Percentiles rank a stretch among this genome's conserved stretches.
Evolutionary conservation across 345 rosid species (phyloP).

Genomic region (Bruguiera sexangula): DNA sequence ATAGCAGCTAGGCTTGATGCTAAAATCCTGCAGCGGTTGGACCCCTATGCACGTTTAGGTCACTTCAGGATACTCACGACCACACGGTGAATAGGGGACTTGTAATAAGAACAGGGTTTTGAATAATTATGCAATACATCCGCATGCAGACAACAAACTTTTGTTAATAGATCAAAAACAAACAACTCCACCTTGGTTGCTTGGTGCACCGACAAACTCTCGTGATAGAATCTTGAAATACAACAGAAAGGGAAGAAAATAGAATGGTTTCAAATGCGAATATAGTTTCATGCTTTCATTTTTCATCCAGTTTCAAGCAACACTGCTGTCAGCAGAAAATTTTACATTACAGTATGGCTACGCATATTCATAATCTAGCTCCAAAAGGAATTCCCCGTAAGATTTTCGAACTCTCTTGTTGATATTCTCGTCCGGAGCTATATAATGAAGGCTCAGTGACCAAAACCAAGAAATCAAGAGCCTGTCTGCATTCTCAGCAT

Average conservation of each 20-base stretch:
- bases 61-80: not conserved
- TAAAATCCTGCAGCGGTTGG: too few relatives aligned
- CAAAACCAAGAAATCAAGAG: not conserved
- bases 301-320: not conserved
- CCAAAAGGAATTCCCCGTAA: not conserved
- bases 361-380: not conserved
- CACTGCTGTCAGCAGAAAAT: not conserved
- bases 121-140: not conserved
- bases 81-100: not conserved
- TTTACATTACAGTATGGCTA: not conserved
- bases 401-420: not conserved
- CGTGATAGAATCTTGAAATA: not conserved
- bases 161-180: constrained; percentile 7
- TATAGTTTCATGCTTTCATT: constrained; percentile 15
- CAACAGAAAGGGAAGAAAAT: not conserved
- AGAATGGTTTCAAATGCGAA: not conserved
- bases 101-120: not conserved
- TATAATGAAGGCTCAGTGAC: not conserved
- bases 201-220: not conserved
- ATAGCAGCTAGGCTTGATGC: too few relatives aligned
- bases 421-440: not conserved
- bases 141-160: not conserved
- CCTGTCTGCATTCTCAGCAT: too few relatives aligned
- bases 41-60: not conserved
- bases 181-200: constrained; percentile 2